These are phyloP conservation scores for Alternaria triticina DNA, from an alignment of 2,329 filamentous ascomycete species.

Conservation along the genomic window DNA sequence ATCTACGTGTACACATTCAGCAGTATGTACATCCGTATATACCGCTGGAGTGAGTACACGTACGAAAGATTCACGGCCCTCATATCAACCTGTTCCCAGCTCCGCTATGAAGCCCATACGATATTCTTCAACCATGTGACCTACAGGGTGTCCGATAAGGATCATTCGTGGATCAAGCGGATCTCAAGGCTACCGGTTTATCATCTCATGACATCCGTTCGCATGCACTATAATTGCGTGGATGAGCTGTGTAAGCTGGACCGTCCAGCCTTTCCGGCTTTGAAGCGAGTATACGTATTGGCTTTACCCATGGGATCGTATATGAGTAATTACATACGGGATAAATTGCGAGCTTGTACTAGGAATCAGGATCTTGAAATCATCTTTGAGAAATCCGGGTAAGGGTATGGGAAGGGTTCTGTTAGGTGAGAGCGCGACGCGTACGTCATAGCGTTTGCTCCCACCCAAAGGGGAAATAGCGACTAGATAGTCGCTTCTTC, in stretches of 20 bases:
- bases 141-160: not conserved
- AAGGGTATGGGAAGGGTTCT: too few species aligned
- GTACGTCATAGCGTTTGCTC: not conserved
- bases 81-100: not conserved
- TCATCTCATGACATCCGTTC: not conserved
- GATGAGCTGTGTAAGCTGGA: not conserved
- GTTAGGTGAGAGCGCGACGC: not conserved
- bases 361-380: too few species aligned
- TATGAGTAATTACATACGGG: too few species aligned
- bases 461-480: too few species aligned
- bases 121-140: not conserved
- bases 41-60: not conserved
- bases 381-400: too few species aligned
- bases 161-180: too few species aligned
- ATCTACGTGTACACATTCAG: not conserved
- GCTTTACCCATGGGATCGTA: too few species aligned
- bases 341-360: too few species aligned
- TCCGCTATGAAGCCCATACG: not conserved
- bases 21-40: not conserved
- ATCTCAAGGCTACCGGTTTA: too few species aligned
- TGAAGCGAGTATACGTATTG: too few species aligned
- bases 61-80: not conserved
- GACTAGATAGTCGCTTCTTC: too few species aligned
- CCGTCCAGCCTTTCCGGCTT: too few species aligned
- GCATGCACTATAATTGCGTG: fast-evolving